Percentiles rank a stretch among this genome's conserved stretches.
phyloP scores from a whole-genome alignment of 352 stramenopile species.

The Pythium rishiriense region DNA sequence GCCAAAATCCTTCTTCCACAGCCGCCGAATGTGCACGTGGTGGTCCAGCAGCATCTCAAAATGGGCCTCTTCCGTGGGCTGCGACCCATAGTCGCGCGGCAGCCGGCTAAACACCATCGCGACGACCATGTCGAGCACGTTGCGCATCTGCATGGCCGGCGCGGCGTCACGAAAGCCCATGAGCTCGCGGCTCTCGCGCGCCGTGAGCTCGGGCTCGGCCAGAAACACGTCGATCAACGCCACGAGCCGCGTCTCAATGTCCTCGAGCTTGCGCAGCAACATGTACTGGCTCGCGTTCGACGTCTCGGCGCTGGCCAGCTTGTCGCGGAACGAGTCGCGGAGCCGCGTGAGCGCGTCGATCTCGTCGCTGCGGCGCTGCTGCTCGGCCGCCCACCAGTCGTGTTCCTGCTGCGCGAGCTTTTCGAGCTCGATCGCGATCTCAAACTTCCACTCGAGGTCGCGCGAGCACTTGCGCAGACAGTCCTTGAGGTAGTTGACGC shows the following conservation, averaged over 20 bases:
- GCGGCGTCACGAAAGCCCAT: constrained; percentile 16
- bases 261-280: constrained; percentile 75
- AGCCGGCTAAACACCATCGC: constrained; percentile 86
- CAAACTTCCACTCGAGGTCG: constrained; percentile 80
- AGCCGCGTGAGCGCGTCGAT: constrained; percentile 76
- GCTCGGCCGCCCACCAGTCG: constrained; percentile 38
- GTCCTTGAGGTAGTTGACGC: constrained; percentile 82
- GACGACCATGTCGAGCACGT: constrained; percentile 86
- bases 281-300: constrained; percentile 38
- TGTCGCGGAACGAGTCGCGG: constrained; percentile 69
- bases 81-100: constrained; percentile 56
- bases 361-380: constrained; percentile 61
- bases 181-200: constrained; percentile 23
- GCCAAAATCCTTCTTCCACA: constrained; percentile 87
- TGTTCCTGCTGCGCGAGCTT: constrained; percentile 69
- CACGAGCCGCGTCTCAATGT: constrained; percentile 73
- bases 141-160: constrained; percentile 33
- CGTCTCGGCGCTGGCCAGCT: constrained; percentile 37
- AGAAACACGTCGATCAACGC: constrained; percentile 61
- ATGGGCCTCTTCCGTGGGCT: constrained; percentile 61
- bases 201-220: constrained; percentile 47
- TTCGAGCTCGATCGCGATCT: constrained; percentile 70
- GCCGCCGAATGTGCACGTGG: constrained; percentile 73
- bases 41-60: constrained; percentile 77
- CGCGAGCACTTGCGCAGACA: constrained; percentile 71